phyloP scores from a whole-genome alignment of 2,329 filamentous ascomycete genomes.

The Aureobasidium sp. region DNA sequence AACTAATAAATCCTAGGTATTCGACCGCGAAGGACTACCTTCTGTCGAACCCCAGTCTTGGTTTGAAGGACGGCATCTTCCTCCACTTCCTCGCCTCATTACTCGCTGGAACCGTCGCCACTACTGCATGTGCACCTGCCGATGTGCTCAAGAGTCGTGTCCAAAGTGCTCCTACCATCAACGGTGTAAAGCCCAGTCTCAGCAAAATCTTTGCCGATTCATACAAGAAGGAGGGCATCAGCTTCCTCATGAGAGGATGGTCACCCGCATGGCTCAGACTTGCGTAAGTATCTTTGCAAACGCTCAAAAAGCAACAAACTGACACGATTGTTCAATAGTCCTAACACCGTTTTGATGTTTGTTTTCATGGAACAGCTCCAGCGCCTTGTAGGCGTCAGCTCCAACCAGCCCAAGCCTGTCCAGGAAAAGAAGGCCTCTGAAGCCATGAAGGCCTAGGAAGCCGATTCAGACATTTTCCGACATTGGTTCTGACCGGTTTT shows the following conservation, averaged over 20 bases:
- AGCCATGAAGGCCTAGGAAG: not conserved
- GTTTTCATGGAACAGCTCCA: slow-evolving; percentile 13
- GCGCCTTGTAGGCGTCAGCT: not conserved
- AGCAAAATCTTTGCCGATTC: slow-evolving; percentile 11
- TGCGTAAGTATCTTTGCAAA: not conserved
- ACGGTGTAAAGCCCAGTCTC: slow-evolving; percentile 9
- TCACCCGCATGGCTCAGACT: slow-evolving; percentile 13
- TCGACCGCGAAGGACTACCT: slow-evolving; percentile 12
- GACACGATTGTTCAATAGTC: not conserved
- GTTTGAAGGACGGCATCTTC: slow-evolving; percentile 10
- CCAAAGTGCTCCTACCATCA: not conserved
- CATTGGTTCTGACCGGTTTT: not conserved
- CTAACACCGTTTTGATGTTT: slow-evolving; percentile 11
- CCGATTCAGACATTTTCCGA: not conserved
- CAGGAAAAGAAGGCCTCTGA: slow-evolving; percentile 10
- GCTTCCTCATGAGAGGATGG: slow-evolving; percentile 14
- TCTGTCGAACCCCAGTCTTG: not conserved
- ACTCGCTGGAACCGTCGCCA: slow-evolving; percentile 12
- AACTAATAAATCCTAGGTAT: not conserved
- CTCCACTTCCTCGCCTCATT: slow-evolving; percentile 11
- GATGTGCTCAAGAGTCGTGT: slow-evolving; percentile 5
- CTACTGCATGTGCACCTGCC: slow-evolving; percentile 12
- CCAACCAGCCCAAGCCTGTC: not conserved
- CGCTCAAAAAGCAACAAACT: not conserved
- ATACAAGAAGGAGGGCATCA: slow-evolving; percentile 10